Percentiles rank a stretch among this genome's conserved stretches.
phyloP scores from a whole-genome alignment of 306 rosid genomes.

The Gastrolobium villosum region DNA sequence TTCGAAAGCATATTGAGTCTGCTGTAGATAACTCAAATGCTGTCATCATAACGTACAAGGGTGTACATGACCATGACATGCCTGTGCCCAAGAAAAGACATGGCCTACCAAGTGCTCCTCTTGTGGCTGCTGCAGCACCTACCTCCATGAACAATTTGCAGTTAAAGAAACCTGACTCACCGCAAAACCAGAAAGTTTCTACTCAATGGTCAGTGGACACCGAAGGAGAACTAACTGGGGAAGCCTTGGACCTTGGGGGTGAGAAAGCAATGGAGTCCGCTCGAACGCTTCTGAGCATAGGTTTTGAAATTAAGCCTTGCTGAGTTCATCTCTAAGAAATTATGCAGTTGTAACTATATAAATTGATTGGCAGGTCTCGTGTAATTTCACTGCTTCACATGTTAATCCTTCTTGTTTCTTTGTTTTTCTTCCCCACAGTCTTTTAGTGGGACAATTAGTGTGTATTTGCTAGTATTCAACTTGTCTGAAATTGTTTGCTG shows the following conservation, averaged over 20 bases:
- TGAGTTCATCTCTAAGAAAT: conserved; percentile 55
- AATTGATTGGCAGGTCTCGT: conserved; percentile 63
- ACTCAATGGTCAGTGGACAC: conserved; percentile 91
- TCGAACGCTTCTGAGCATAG: conserved; percentile 95
- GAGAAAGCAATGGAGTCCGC: conserved; percentile 99
- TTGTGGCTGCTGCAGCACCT: conserved; percentile 85
- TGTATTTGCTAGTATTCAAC: conserved; percentile 59
- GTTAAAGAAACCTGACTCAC: conserved; percentile 53
- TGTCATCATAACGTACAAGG: conserved; percentile 89
- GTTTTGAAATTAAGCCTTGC: conserved; percentile 98
- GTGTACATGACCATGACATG: conserved; percentile 91
- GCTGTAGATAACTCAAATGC: conserved; percentile 77
- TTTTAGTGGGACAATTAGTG: conserved; percentile 63
- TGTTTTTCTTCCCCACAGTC: conserved; percentile 44
- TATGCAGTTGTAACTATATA: conserved; percentile 56
- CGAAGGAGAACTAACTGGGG: conserved; percentile 92
- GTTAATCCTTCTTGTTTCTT: conserved; percentile 31
- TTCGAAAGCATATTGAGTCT: conserved; percentile 89
- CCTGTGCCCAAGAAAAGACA: conserved; percentile 97
- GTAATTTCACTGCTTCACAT: conserved; percentile 43
- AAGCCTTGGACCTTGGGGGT: conserved; percentile 92
- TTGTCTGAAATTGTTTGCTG: conserved; percentile 58
- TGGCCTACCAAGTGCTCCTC: conserved; percentile 87
- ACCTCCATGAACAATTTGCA: conserved; percentile 71
- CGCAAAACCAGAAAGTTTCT: conserved; percentile 53